phyloP scores from a whole-genome alignment of 2,329 filamentous ascomycete genomes.

The Botryosphaeria dothidea region DNA sequence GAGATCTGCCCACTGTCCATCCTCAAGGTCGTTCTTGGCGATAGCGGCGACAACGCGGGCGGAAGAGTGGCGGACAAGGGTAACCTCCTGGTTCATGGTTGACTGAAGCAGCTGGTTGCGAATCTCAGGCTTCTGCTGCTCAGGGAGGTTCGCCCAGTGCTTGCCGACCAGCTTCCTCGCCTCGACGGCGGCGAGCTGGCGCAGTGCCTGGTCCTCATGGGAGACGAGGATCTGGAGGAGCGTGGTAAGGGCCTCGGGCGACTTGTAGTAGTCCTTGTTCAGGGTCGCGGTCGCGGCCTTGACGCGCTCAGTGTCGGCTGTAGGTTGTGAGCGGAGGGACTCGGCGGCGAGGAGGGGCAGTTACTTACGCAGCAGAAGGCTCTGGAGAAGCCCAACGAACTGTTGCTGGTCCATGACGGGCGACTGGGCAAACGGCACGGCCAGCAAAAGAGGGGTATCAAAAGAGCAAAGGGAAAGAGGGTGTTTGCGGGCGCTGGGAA shows the following conservation, averaged over 20 bases:
- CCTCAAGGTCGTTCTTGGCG: slow-evolving; percentile 80
- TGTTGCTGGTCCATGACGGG: slow-evolving; percentile 72
- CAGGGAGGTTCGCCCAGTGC: slow-evolving; percentile 78
- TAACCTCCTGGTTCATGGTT: slow-evolving; percentile 75
- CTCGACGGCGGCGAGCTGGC: slow-evolving; percentile 91
- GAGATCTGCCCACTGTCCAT: slow-evolving; percentile 82
- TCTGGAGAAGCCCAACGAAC: slow-evolving; percentile 84
- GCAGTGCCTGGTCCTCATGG: slow-evolving; percentile 66
- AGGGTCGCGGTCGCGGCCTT: slow-evolving; percentile 88
- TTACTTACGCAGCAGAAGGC: slow-evolving; percentile 79
- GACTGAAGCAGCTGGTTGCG: slow-evolving; percentile 82
- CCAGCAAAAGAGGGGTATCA: slow-evolving; percentile 17
- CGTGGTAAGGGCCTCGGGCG: slow-evolving; percentile 78
- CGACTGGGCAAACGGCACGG: slow-evolving; percentile 5
- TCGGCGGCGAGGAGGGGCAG: slow-evolving; percentile 33
- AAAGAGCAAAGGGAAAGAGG: slow-evolving; percentile 14
- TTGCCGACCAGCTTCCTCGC: slow-evolving; percentile 77
- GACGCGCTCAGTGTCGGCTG: slow-evolving; percentile 74
- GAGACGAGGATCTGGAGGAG: slow-evolving; percentile 87
- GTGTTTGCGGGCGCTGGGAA: not conserved
- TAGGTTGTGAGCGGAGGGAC: slow-evolving; percentile 21
- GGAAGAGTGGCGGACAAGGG: slow-evolving; percentile 79
- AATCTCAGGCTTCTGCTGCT: slow-evolving; percentile 75
- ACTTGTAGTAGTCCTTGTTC: slow-evolving; percentile 89
- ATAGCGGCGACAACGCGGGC: slow-evolving; percentile 86